Percentiles rank a stretch among this genome's conserved stretches.
Conservation (phyloP, 2,329 filamentous ascomycete genomes). For the Epichloe uncinata region DNA sequence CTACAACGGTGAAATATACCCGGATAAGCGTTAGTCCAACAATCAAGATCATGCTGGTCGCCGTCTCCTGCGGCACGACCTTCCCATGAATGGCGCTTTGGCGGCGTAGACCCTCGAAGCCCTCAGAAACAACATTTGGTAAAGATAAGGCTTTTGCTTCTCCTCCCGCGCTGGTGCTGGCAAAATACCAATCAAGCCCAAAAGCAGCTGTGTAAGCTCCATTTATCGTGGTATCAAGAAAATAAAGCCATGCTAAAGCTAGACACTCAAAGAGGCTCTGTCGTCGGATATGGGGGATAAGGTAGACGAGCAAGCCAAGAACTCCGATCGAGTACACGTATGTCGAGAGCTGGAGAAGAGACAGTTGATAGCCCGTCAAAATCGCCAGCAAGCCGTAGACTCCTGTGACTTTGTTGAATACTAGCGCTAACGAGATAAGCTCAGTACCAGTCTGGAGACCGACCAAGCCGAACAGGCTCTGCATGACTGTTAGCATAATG, state of each 20-base stretch:
- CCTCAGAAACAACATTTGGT: slow-evolving; percentile 17
- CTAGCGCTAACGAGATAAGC: slow-evolving; percentile 66
- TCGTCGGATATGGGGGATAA: slow-evolving; percentile 68
- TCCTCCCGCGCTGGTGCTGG: slow-evolving; percentile 36
- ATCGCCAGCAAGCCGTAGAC: slow-evolving; percentile 83
- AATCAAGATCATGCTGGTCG: slow-evolving; percentile 66
- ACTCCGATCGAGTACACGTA: slow-evolving; percentile 76
- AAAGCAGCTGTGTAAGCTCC: slow-evolving; percentile 71
- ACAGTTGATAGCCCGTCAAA: slow-evolving; percentile 74
- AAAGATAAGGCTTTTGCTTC: slow-evolving; percentile 12
- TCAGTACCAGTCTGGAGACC: slow-evolving; percentile 78
- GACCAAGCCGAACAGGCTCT: slow-evolving; percentile 80
- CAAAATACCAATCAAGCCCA: slow-evolving; percentile 73
- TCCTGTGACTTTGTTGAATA: slow-evolving; percentile 87
- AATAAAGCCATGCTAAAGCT: slow-evolving; percentile 72
- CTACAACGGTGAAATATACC: slow-evolving; percentile 71
- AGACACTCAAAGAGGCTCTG: slow-evolving; percentile 70
- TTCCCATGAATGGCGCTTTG: slow-evolving; percentile 22
- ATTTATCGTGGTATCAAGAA: slow-evolving; percentile 72
- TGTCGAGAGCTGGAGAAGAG: slow-evolving; percentile 73
- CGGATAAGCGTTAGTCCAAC: slow-evolving; percentile 60
- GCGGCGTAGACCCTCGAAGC: slow-evolving; percentile 20
- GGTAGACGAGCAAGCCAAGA: slow-evolving; percentile 52
- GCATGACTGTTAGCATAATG: slow-evolving; percentile 9
- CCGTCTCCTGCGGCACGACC: slow-evolving; percentile 42